phyloP scores from a whole-genome alignment of 345 rosid species.

The Linum lewisii region DNA sequence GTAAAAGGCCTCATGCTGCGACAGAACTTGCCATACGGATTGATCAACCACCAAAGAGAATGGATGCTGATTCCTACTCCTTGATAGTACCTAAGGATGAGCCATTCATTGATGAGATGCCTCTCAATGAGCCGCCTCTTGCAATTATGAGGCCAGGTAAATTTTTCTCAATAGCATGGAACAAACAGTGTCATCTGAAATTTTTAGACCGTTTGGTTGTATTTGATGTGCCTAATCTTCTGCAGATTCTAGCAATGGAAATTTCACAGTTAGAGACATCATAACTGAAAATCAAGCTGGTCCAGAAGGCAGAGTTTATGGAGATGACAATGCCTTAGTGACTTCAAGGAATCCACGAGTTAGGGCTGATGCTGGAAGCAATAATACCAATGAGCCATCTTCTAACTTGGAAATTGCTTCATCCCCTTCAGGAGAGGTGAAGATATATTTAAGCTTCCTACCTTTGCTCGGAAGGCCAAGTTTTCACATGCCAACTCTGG shows the following conservation, averaged over 20 bases:
- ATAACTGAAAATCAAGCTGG: conserved; percentile 22
- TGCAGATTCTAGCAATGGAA: conserved; percentile 27
- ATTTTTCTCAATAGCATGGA: no score
- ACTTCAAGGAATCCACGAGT: conserved; percentile 14
- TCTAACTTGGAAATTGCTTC: conserved; percentile 61
- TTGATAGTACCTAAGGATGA: conserved; percentile 46
- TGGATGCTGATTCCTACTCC: conserved; percentile 10
- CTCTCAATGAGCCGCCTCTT: conserved; percentile 32
- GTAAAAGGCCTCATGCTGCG: conserved; percentile 13
- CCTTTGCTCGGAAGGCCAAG: conserved; percentile 45
- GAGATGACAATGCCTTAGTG: conserved; percentile 16
- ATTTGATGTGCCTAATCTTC: background rate
- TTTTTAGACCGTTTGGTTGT: conserved; percentile 5
- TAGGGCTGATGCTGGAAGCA: conserved; percentile 20
- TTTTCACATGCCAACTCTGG: conserved; percentile 52
- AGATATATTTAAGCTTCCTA: conserved; percentile 60
- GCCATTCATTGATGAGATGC: conserved; percentile 37
- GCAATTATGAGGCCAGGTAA: conserved; percentile 47
- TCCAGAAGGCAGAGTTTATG: conserved; percentile 20
- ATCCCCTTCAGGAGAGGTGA: conserved; percentile 71
- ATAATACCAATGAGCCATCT: conserved; percentile 19
- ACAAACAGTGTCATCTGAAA: background rate
- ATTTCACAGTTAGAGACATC: conserved; percentile 19
- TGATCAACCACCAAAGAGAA: conserved; percentile 11
- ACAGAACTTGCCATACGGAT: conserved; percentile 15